Percentiles rank a stretch among this genome's conserved stretches.
Conservation (phyloP, 768 basidiomycete species). For the Suillus decipiens region DNA sequence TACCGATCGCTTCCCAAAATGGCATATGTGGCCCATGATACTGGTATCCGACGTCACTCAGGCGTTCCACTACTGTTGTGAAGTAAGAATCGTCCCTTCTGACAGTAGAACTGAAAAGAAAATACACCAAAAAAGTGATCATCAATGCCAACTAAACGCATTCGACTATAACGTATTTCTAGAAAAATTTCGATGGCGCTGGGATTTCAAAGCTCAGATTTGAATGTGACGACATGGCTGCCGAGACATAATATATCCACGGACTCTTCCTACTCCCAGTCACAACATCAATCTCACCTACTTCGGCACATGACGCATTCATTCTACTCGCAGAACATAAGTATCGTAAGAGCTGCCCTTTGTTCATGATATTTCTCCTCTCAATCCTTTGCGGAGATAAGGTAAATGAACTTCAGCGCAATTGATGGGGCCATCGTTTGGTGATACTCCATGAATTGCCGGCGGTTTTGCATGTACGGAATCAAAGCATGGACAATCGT, state of each 20-base stretch:
- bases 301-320: conserved; percentile 5
- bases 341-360: conserved; percentile 23
- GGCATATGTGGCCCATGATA: background rate
- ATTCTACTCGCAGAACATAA: background rate
- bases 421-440: conserved; percentile 11
- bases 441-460: conserved; percentile 12
- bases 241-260: background rate
- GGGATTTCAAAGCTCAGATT: background rate
- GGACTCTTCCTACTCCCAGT: conserved; percentile 8
- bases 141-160: background rate
- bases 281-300: conserved; percentile 12
- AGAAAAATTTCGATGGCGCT: background rate
- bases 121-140: background rate
- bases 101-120: background rate
- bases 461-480: conserved; percentile 12
- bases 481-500: background rate
- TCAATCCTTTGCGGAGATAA: conserved; percentile 28
- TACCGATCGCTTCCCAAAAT: conserved; percentile 5
- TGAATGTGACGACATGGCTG: conserved; percentile 6
- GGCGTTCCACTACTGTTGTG: background rate
- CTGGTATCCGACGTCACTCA: conserved; percentile 8
- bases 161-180: background rate
- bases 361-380: conserved; percentile 7
- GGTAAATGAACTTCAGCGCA: conserved; percentile 15
- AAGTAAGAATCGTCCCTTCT: background rate